Conservation (phyloP, 345 rosid species). For the Geranium brycei region DNA sequence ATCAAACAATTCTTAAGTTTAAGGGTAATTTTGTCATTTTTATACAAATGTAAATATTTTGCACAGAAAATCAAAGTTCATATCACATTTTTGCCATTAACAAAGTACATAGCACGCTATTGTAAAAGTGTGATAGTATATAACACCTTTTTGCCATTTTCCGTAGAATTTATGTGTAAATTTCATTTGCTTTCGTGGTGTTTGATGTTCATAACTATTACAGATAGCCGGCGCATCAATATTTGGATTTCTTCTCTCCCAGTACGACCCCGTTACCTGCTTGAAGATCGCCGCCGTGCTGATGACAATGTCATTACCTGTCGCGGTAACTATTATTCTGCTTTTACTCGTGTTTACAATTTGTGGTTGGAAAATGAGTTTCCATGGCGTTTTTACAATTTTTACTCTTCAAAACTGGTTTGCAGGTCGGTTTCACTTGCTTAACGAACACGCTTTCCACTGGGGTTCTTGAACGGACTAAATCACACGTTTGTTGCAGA, state of each 20-base stretch:
- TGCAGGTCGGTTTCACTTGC: slow-evolving; percentile 59
- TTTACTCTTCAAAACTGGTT: slow-evolving; percentile 7
- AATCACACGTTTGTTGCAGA: slow-evolving; percentile 37
- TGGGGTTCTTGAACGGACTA: slow-evolving; percentile 79
- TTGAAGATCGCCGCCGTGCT: slow-evolving; percentile 61
- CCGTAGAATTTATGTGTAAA: neutral
- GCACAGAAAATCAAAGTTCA: too few species aligned
- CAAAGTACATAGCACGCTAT: too few species aligned
- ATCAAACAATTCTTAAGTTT: too few species aligned
- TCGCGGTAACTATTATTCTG: slow-evolving; percentile 42
- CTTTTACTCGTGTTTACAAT: slow-evolving; percentile 1
- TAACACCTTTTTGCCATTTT: too few species aligned
- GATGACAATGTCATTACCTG: slow-evolving; percentile 61
- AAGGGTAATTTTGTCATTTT: too few species aligned
- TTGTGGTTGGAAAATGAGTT: slow-evolving; percentile 2
- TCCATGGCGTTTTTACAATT: slow-evolving; percentile 9
- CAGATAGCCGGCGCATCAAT: slow-evolving; percentile 81
- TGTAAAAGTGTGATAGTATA: too few species aligned
- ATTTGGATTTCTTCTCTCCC: slow-evolving; percentile 76
- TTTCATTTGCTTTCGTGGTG: too few species aligned
- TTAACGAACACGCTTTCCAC: slow-evolving; percentile 69
- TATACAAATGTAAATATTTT: too few species aligned
- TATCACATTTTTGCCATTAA: too few species aligned
- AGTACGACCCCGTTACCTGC: slow-evolving; percentile 72
- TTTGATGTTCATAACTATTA: neutral